phyloP scores from a whole-genome alignment of 2,329 filamentous ascomycete species.

The Kalaharituber pfeilii region DNA sequence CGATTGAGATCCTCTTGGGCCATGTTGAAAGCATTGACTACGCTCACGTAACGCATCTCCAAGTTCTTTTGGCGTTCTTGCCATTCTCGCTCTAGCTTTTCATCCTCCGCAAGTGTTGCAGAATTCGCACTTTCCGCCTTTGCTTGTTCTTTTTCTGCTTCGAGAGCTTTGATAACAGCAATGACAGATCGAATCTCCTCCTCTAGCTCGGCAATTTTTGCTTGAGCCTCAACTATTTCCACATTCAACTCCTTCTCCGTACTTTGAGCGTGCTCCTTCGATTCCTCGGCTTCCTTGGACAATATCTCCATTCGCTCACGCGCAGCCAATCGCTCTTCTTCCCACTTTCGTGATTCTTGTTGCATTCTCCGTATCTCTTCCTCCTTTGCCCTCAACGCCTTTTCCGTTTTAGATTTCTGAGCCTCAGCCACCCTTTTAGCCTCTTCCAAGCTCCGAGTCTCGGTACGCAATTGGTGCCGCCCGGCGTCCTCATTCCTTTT shows the following conservation, averaged over 20 bases:
- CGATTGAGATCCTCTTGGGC: conserved; percentile 23
- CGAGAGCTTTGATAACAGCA: conserved; percentile 53
- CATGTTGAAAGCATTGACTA: conserved; percentile 16
- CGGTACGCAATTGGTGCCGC: conserved; percentile 20
- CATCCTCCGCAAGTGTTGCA: conserved; percentile 25
- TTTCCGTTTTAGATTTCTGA: conserved; percentile 59
- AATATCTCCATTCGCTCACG: conserved; percentile 37
- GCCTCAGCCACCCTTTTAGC: conserved; percentile 47
- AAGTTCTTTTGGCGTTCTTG: conserved; percentile 37
- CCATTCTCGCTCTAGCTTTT: conserved; percentile 39
- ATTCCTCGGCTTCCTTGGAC: conserved; percentile 38
- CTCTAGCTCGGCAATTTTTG: conserved; percentile 46
- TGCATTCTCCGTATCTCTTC: conserved; percentile 66
- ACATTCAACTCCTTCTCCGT: conserved; percentile 37
- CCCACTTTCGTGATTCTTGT: conserved; percentile 53
- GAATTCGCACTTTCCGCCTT: conserved; percentile 32
- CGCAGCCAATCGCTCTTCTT: conserved; percentile 31
- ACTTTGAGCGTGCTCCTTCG: conserved; percentile 37
- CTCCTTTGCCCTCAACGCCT: conserved; percentile 72
- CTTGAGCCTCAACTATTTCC: conserved; percentile 36
- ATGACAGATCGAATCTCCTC: conserved; percentile 55
- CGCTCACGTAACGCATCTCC: conserved; percentile 31
- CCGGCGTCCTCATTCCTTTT: conserved; percentile 37
- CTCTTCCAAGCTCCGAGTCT: conserved; percentile 34
- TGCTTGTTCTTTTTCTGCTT: conserved; percentile 49